phyloP scores from a whole-genome alignment of 139 green algal species.

The Raphidocelis subcapitata region DNA sequence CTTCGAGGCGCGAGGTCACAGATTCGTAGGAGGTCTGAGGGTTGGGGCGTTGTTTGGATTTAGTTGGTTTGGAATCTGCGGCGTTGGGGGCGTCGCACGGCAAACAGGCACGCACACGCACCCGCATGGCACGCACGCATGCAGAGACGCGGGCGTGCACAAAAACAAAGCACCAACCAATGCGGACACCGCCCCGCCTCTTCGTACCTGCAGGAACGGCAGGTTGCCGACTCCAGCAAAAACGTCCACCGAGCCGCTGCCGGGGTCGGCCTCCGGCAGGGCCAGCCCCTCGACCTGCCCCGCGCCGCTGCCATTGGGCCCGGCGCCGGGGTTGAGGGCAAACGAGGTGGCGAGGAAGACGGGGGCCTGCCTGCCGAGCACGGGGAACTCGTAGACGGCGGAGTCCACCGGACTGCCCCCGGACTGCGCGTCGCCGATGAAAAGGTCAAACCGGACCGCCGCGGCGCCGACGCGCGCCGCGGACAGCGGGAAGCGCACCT shows the following conservation, averaged over 20 bases:
- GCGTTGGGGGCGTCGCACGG: background rate
- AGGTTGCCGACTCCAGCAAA: conserved; percentile 43
- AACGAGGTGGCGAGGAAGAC: conserved; percentile 54
- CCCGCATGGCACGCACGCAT: background rate
- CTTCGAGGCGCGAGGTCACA: background rate
- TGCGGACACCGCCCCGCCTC: too few relatives aligned
- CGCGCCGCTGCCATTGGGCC: background rate
- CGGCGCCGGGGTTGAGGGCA: conserved; percentile 21
- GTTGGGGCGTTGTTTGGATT: too few relatives aligned
- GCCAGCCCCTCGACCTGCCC: conserved; percentile 32
- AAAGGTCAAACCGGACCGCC: conserved; percentile 27
- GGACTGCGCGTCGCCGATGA: conserved; percentile 3
- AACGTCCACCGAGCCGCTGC: conserved; percentile 43
- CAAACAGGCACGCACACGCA: background rate
- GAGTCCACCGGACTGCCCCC: conserved; percentile 8
- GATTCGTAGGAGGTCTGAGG: too few relatives aligned
- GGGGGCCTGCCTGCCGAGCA: conserved; percentile 34
- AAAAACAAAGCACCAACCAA: background rate
- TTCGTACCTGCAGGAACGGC: conserved; percentile 29
- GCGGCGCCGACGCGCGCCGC: conserved; percentile 27
- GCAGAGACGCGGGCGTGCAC: background rate
- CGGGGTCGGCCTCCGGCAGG: conserved; percentile 46
- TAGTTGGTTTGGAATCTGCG: too few relatives aligned
- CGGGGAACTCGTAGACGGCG: conserved; percentile 22
- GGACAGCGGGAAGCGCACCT: conserved; percentile 46